These are phyloP conservation scores for Argentina anserina DNA, from an alignment of 306 rosid genomes.

Conservation along the genomic window DNA sequence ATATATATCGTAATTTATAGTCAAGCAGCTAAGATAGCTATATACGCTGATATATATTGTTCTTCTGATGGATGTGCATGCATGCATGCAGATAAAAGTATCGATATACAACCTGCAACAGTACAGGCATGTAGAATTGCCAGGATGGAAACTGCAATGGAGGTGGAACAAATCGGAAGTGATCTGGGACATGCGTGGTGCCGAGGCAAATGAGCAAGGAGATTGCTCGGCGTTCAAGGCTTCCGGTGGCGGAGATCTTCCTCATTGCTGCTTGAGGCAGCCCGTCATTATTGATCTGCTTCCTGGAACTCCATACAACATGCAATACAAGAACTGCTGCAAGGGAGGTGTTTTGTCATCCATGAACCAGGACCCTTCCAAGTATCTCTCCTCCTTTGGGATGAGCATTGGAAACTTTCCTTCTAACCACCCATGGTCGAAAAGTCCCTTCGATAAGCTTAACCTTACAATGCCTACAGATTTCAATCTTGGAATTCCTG, in stretches of 20 bases:
- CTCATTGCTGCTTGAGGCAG: conserved; percentile 61
- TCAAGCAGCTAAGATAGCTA: neutral
- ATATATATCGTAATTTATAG: too few species aligned
- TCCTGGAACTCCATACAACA: conserved; percentile 55
- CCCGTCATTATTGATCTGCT: conserved; percentile 58
- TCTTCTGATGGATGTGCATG: neutral
- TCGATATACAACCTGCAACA: conserved; percentile 58
- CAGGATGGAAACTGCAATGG: conserved; percentile 75
- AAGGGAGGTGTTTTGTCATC: conserved; percentile 62
- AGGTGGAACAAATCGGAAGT: conserved; percentile 57
- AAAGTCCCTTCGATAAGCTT: neutral
- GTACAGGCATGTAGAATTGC: conserved; percentile 59
- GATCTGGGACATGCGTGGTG: conserved; percentile 76
- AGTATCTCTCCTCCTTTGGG: conserved; percentile 39
- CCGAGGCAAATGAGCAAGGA: conserved; percentile 70
- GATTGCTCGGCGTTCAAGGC: conserved; percentile 54
- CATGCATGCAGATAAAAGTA: conserved; percentile 43
- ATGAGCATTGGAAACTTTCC: conserved; percentile 38
- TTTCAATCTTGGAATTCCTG: conserved; percentile 62
- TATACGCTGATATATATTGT: neutral
- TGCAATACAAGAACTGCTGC: conserved; percentile 60
- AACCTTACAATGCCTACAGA: conserved; percentile 33
- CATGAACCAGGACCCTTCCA: conserved; percentile 48
- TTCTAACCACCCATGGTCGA: neutral
- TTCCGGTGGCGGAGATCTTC: conserved; percentile 23